Conservation (phyloP, 345 rosid species). For the Gossypium turneri region DNA sequence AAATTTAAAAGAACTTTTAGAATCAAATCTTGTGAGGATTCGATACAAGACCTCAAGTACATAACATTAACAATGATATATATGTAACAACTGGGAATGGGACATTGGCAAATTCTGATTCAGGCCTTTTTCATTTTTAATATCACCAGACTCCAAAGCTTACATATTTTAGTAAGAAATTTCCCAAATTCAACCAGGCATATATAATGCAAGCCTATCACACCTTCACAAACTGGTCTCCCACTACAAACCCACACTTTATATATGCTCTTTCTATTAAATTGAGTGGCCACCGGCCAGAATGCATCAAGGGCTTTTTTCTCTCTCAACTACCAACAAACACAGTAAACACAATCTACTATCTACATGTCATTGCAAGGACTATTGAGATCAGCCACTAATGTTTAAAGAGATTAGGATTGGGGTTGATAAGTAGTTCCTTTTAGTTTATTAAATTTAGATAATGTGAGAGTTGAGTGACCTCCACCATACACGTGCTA, state of each 20-base stretch:
- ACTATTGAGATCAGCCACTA: too few relatives aligned
- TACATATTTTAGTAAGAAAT: neutral
- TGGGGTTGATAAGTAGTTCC: neutral
- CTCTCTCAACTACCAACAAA: neutral
- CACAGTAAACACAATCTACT: neutral
- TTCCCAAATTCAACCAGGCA: neutral
- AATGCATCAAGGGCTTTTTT: neutral
- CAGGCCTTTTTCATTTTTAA: neutral
- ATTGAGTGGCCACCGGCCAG: slow-evolving; percentile 6
- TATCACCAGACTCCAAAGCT: neutral
- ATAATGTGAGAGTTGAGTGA: neutral
- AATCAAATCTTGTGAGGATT: too few relatives aligned
- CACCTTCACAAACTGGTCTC: neutral
- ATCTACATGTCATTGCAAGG: too few relatives aligned
- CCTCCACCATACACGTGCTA: neutral
- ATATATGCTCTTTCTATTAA: slow-evolving; percentile 3
- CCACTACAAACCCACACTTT: slow-evolving; percentile 5
- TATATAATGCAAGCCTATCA: neutral
- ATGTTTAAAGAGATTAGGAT: neutral
- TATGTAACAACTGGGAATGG: neutral
- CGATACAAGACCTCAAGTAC: too few relatives aligned
- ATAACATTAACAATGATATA: too few relatives aligned
- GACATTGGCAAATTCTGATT: neutral
- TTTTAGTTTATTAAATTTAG: neutral
- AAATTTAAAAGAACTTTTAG: too few relatives aligned